Conservation (phyloP, 106 monocot species). For the Platanthera guangdongensis region DNA sequence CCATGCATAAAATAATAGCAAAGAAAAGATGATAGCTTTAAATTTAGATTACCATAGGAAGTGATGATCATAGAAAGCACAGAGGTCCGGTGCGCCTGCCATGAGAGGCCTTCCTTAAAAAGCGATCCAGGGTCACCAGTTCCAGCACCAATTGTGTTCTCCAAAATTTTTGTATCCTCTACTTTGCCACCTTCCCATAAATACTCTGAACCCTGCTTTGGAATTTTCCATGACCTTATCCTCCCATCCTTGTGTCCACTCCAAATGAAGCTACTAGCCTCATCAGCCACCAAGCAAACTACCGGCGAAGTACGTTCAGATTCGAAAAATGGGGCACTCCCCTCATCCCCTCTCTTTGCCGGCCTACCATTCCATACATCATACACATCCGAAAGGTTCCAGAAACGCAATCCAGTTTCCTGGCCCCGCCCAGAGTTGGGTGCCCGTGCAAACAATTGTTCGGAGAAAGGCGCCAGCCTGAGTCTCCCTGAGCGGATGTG, state of each 20-base stretch:
- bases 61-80: conserved; percentile 66
- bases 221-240: conserved; percentile 76
- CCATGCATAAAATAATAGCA: not conserved
- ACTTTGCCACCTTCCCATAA: not conserved
- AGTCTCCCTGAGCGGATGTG: conserved; percentile 83
- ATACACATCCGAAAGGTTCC: conserved; percentile 48
- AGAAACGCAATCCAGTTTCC: conserved; percentile 68
- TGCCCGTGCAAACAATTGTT: conserved; percentile 30
- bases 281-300: conserved; percentile 63
- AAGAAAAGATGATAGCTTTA: conserved; percentile 3
- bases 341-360: conserved; percentile 61
- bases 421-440: conserved; percentile 80
- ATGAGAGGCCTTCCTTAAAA: conserved; percentile 64
- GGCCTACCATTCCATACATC: conserved; percentile 8
- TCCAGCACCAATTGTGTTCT: conserved; percentile 1
- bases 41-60: conserved; percentile 53
- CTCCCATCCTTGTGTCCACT: conserved; percentile 94
- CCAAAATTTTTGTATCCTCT: not conserved
- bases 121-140: not conserved
- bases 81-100: conserved; percentile 77
- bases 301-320: conserved; percentile 37
- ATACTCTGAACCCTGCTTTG: conserved; percentile 8
- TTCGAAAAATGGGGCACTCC: conserved; percentile 61
- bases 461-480: conserved; percentile 75
- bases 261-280: conserved; percentile 55